phyloP scores from a whole-genome alignment of 2,329 filamentous ascomycete genomes.

The Hymenoscyphus scutula region DNA sequence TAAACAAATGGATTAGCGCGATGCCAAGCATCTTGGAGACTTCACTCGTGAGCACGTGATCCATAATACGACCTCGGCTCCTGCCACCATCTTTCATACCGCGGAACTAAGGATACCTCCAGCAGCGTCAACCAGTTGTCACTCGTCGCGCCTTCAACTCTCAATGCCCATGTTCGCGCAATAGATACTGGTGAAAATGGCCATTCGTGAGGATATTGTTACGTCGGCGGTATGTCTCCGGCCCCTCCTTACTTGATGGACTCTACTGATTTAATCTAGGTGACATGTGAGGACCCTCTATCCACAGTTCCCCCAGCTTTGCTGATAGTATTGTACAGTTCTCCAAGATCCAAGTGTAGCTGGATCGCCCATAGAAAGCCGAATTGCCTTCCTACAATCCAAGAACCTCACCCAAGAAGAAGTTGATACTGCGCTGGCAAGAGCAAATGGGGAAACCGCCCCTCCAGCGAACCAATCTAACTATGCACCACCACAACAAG shows the following conservation, averaged over 20 bases:
- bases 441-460: slow-evolving; percentile 61
- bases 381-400: slow-evolving; percentile 87
- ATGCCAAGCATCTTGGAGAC: background rate
- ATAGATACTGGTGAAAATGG: slow-evolving; percentile 48
- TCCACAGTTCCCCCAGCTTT: background rate
- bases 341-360: slow-evolving; percentile 92
- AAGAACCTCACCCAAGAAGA: slow-evolving; percentile 98
- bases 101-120: background rate
- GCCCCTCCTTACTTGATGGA: slow-evolving; percentile 12
- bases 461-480: slow-evolving; percentile 41
- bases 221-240: slow-evolving; percentile 67
- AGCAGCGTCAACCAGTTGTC: background rate
- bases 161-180: slow-evolving; percentile 6
- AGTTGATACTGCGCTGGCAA: slow-evolving; percentile 78
- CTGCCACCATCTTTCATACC: slow-evolving; percentile 19
- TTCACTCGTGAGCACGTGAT: slow-evolving; percentile 9
- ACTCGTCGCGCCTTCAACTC: background rate
- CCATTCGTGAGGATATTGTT: slow-evolving; percentile 92
- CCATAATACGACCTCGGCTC: slow-evolving; percentile 19
- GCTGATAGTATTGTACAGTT: slow-evolving; percentile 52
- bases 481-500: slow-evolving; percentile 45
- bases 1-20: slow-evolving; percentile 25
- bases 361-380: slow-evolving; percentile 85
- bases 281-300: slow-evolving; percentile 35
- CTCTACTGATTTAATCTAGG: slow-evolving; percentile 32